Evolutionary conservation across 331 rosid species (phyloP), one percentile per base, ranked within the genome.

Genomic region (Spiraea crenata): DNA sequence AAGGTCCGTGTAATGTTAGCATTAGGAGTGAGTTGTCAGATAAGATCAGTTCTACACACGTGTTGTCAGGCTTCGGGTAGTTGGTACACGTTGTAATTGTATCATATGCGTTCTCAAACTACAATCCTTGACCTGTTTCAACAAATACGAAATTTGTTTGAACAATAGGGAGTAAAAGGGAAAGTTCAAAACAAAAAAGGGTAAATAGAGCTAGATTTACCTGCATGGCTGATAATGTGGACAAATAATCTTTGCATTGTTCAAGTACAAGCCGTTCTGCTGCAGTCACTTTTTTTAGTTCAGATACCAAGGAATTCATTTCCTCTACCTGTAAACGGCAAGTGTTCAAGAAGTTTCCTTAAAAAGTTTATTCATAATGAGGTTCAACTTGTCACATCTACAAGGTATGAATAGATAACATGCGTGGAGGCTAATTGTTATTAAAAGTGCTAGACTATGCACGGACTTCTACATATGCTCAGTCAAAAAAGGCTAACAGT

Each of bases 101-200:
- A 91, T 77, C 75, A 72, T 71, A 79, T 95, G 99, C 3, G 99
- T 89, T 89, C 96, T 81, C 83, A 95, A 80, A 90, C 98, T 95
- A 88, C 96, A 91, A 73, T 95, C 98, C 86, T 87, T 87, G 72
- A 95, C 96, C 99, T 95, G 83, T 69, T 45, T 7, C 54, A 15
- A 67, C 44, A 51, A 20, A 76, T 13, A 46, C 5, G 64, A 58
- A 68, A 15, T 48, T 40, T 56, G 16, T 50, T 62, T 6, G 76
- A 80, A 31, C 77, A 70, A 31, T 10, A 34, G 54, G 49, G 74
- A 77, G 39, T 51, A 12, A 61, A 71, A 44, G 61, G 42, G 17
- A 54, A 38, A 56, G 67, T 37, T 72, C 7, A 61, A 3, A 71
- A 56, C 56, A 66, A 51, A 12, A 44, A 63, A 40, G 25, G n/a